Evolutionary conservation across 495 filamentous ascomycete genomes (phyloP).

Genomic region (Hyphodiscus hymeniophilus): DNA sequence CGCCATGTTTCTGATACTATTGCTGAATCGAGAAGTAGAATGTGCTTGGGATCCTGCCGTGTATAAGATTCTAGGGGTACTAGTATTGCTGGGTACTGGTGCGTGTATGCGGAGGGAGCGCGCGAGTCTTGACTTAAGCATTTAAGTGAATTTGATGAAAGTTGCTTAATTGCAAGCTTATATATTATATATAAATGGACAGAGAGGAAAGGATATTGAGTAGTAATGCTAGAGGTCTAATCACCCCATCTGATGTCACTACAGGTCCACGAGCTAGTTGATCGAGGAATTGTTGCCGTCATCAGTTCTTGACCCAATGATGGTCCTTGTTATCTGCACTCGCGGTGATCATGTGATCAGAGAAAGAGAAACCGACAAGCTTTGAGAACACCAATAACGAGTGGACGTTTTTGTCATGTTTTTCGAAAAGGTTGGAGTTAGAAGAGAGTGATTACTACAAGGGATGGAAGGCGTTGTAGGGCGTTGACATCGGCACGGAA

Average conservation of each 20-base stretch:
- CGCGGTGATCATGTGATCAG: neutral
- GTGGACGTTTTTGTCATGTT: neutral
- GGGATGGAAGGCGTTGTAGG: too few species aligned
- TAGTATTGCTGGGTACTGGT: neutral
- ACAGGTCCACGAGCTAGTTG: too few species aligned
- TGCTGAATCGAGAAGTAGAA: too few species aligned
- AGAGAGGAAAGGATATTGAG: neutral
- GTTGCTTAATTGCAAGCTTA: neutral
- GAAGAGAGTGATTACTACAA: too few species aligned
- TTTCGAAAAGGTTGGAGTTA: too few species aligned
- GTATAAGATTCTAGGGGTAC: neutral
- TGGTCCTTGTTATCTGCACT: too few species aligned
- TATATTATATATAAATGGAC: neutral
- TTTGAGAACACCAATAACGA: neutral
- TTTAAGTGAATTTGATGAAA: neutral
- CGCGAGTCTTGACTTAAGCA: conserved; percentile 4
- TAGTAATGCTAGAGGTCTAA: neutral
- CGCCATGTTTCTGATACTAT: conserved; percentile 10
- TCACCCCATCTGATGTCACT: neutral
- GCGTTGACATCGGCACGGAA: neutral
- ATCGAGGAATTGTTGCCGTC: neutral
- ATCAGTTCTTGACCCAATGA: conserved; percentile 1
- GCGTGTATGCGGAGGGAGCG: conserved; percentile 2
- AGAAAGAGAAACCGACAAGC: neutral
- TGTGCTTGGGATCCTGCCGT: too few species aligned